Conservation (phyloP, 345 rosid species). For the Brassica carinata region DNA sequence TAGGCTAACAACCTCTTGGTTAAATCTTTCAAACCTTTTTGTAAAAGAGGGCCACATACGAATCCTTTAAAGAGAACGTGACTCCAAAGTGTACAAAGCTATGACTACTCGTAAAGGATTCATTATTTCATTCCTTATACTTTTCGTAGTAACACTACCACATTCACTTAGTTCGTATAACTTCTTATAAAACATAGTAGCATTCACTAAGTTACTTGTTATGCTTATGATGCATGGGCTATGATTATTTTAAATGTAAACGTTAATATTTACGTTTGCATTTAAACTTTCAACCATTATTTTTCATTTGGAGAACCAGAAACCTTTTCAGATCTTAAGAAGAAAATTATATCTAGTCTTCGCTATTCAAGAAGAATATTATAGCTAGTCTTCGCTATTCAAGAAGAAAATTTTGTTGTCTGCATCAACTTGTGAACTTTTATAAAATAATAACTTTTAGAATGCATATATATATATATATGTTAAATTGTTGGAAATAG, state of each 20-base stretch:
- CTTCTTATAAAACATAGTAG: neutral
- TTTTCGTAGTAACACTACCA: neutral
- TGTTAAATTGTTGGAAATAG: neutral
- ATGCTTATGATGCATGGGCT: neutral
- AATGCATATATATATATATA: neutral
- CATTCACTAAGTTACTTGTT: neutral
- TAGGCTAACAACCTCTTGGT: conserved; percentile 36
- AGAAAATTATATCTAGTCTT: neutral
- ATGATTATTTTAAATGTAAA: neutral
- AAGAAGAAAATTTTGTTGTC: neutral
- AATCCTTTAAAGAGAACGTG: conserved; percentile 19
- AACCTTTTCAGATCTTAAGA: neutral
- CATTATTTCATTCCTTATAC: neutral
- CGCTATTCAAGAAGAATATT: neutral
- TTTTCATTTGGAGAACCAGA: neutral
- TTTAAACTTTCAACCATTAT: neutral
- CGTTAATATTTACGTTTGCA: neutral
- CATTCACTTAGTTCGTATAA: neutral
- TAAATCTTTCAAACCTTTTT: neutral
- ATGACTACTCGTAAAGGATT: neutral
- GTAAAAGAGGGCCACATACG: conserved; percentile 8
- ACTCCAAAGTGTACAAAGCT: conserved; percentile 13
- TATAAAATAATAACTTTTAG: neutral
- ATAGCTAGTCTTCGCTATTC: neutral
- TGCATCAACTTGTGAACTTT: neutral